phyloP scores from a whole-genome alignment of 2,329 filamentous ascomycete genomes.

The Neofusicoccum parvum region DNA sequence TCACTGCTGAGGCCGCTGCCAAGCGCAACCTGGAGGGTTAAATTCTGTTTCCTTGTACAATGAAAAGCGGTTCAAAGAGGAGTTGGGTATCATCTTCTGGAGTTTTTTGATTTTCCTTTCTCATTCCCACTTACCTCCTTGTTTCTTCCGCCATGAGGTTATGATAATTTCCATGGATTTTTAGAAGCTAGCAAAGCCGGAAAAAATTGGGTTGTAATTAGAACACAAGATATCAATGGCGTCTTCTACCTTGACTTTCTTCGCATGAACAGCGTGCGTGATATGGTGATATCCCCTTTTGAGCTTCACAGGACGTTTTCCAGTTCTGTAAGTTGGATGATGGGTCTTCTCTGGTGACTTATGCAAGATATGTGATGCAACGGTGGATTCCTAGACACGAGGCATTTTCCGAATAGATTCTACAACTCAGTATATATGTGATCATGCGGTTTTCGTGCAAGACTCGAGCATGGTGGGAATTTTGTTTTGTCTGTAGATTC shows the following conservation, averaged over 20 bases:
- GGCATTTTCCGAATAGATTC: too few species aligned
- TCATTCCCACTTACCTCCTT: constrained; percentile 11
- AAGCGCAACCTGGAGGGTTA: constrained; percentile 60
- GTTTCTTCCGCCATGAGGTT: constrained; percentile 1
- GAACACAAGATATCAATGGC: constrained; percentile 6
- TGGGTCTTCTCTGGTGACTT: too few species aligned
- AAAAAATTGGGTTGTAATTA: constrained; percentile 18
- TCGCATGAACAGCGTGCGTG: too few species aligned
- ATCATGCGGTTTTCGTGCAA: too few species aligned
- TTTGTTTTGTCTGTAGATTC: too few species aligned
- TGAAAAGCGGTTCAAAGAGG: constrained; percentile 11
- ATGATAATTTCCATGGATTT: constrained; percentile 5
- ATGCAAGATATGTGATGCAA: too few species aligned
- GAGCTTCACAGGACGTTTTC: too few species aligned
- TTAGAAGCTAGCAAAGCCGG: constrained; percentile 14
- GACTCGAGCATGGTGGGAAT: too few species aligned
- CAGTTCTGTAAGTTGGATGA: too few species aligned
- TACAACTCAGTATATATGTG: too few species aligned
- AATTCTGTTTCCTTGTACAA: not conserved
- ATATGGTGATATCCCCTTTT: too few species aligned
- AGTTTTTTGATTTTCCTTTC: not conserved
- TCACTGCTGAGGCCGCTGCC: constrained; percentile 72
- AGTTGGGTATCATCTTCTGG: not conserved
- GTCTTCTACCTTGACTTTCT: not conserved
- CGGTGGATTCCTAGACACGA: too few species aligned